Evolutionary conservation across 768 basidiomycete species (phyloP).

Genomic region (Leccinellum albellum): DNA sequence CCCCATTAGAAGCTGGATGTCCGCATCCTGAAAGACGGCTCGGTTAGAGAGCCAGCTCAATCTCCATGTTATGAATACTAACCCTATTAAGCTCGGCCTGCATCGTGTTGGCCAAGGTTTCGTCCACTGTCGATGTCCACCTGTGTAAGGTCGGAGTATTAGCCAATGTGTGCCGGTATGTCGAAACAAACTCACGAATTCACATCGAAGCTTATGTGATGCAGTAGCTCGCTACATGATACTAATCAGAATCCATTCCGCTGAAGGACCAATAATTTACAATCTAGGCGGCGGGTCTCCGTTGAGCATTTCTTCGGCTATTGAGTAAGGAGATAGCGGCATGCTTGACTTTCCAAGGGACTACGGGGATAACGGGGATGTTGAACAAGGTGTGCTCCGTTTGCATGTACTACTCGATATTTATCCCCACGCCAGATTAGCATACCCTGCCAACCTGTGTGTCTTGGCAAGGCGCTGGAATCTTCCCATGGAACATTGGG

Average conservation of each 20-base stretch:
- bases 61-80: background rate
- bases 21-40: background rate
- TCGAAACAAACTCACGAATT: constrained; percentile 1
- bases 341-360: background rate
- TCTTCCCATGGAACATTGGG: background rate
- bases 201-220: background rate
- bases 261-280: background rate
- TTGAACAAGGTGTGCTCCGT: background rate
- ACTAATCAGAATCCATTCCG: background rate
- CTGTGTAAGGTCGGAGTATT: background rate
- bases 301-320: background rate
- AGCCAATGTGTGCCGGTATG: background rate
- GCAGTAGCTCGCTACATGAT: background rate
- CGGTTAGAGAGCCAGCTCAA: background rate
- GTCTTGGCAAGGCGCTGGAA: constrained; percentile 1
- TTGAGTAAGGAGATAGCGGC: background rate
- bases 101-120: background rate
- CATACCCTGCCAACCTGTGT: background rate
- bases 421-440: background rate
- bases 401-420: background rate
- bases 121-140: background rate
- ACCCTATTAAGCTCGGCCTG: background rate
- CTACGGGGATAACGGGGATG: too few species aligned
- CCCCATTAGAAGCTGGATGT: background rate
- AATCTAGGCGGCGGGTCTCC: background rate